A percentile compares a stretch with the other conserved stretches of the same genome.
Conservation (phyloP, 192 early-diverging fungal genomes). For the Backusella tuberculispora region DNA sequence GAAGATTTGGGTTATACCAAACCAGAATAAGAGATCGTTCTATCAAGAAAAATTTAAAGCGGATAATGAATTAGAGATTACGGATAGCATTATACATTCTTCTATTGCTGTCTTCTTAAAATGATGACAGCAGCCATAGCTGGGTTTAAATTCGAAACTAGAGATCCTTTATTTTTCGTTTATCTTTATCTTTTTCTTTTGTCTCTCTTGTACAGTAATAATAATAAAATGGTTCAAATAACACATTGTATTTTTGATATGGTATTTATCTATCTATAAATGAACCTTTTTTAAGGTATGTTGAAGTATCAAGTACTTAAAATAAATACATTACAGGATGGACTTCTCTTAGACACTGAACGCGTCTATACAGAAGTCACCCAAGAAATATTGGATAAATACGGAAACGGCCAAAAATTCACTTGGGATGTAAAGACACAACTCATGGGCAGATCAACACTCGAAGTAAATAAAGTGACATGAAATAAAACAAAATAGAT, state of each 20-base stretch:
- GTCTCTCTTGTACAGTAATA: not conserved
- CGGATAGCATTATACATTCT: not conserved
- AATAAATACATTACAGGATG: conserved; percentile 49
- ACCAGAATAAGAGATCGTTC: not conserved
- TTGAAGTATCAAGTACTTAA: not conserved
- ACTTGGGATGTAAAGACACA: conserved; percentile 70
- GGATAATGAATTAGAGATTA: not conserved
- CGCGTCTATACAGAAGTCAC: conserved; percentile 88
- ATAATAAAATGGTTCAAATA: conserved; percentile 41
- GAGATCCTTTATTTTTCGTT: not conserved
- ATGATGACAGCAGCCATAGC: not conserved
- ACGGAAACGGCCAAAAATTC: conserved; percentile 62
- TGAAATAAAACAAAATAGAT: not conserved
- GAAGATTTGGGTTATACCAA: conserved; percentile 39
- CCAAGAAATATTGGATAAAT: conserved; percentile 78
- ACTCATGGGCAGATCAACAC: conserved; percentile 70
- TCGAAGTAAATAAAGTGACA: conserved; percentile 45
- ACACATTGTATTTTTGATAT: conserved; percentile 81
- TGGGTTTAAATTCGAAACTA: not conserved
- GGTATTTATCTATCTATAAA: conserved; percentile 26
- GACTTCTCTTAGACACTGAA: conserved; percentile 86
- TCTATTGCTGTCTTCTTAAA: not conserved
- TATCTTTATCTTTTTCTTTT: not conserved
- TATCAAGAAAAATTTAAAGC: not conserved
- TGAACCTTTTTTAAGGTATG: too few species aligned